A percentile compares a stretch with the other conserved stretches of the same genome.
These are phyloP conservation scores for Saccharomycopsis vini DNA, from an alignment of 805 yeast species.

Conservation along the genomic window DNA sequence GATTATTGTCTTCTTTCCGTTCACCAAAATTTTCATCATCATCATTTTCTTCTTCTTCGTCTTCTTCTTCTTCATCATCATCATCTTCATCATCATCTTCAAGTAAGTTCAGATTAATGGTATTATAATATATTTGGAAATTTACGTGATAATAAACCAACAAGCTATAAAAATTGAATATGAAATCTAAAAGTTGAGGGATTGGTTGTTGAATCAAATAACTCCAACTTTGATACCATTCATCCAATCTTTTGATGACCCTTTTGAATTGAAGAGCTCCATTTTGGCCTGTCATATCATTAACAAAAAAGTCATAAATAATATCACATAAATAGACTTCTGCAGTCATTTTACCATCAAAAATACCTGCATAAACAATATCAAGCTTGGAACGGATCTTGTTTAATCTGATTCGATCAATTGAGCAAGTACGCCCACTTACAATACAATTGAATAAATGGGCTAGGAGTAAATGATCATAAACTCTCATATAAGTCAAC, in stretches of 20 bases:
- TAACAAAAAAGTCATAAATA: slow-evolving; percentile 15
- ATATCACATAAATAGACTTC: slow-evolving; percentile 32
- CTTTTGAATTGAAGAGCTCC: slow-evolving; percentile 19
- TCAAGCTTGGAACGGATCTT: slow-evolving; percentile 39
- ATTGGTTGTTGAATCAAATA: slow-evolving; percentile 46
- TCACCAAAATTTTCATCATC: no score
- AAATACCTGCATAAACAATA: slow-evolving; percentile 42
- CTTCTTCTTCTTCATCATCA: background rate
- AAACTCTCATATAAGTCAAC: slow-evolving; percentile 40
- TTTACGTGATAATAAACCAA: slow-evolving; percentile 30
- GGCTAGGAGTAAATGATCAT: slow-evolving; percentile 43
- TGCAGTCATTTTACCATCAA: slow-evolving; percentile 52
- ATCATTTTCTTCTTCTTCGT: slow-evolving; percentile 1
- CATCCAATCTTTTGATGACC: slow-evolving; percentile 26
- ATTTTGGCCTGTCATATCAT: slow-evolving; percentile 2
- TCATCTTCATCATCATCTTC: slow-evolving; percentile 1
- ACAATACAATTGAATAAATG: slow-evolving; percentile 45
- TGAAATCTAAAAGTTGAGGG: slow-evolving; percentile 47
- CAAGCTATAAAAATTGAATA: slow-evolving; percentile 40
- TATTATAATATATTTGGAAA: slow-evolving; percentile 12
- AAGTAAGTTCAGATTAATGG: slow-evolving; percentile 3
- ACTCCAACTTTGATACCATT: slow-evolving; percentile 47
- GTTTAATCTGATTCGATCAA: slow-evolving; percentile 40
- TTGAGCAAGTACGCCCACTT: slow-evolving; percentile 39
- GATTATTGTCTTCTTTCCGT: no score